These are phyloP conservation scores for Geranium rotundifolium DNA, from an alignment of 345 rosid species.

Conservation along the genomic window DNA sequence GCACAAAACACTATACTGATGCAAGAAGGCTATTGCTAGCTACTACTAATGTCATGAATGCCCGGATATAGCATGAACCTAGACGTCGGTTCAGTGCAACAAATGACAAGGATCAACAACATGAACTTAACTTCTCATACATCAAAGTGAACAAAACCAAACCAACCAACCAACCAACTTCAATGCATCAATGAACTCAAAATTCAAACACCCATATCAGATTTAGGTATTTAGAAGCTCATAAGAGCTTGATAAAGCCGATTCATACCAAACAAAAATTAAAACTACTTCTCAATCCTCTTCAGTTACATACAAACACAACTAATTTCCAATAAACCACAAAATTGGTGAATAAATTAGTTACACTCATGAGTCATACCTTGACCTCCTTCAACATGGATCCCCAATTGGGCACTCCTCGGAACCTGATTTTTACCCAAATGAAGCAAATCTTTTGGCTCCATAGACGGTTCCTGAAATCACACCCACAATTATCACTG, in stretches of 20 bases:
- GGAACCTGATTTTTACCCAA: background rate
- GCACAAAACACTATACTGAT: no score
- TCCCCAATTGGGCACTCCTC: background rate
- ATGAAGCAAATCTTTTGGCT: background rate
- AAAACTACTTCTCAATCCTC: background rate
- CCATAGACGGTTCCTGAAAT: background rate
- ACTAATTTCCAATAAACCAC: background rate
- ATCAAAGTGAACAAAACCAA: background rate
- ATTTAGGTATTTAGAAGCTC: no score
- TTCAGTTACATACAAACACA: no score
- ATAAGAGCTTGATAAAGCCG: no score
- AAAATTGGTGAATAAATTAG: no score
- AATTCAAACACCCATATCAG: background rate
- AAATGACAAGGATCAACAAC: background rate
- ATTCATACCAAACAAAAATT: no score
- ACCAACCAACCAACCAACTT: no score
- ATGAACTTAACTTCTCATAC: background rate
- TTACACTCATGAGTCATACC: background rate
- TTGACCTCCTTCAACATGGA: background rate
- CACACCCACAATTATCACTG: no score
- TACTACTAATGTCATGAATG: no score
- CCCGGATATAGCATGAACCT: no score
- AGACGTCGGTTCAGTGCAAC: background rate
- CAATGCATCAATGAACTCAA: background rate
- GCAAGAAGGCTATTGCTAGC: no score